Base-by-base conservation (phyloP, 768 basidiomycete genomes). In the Leucocoprinus sp. region DNA sequence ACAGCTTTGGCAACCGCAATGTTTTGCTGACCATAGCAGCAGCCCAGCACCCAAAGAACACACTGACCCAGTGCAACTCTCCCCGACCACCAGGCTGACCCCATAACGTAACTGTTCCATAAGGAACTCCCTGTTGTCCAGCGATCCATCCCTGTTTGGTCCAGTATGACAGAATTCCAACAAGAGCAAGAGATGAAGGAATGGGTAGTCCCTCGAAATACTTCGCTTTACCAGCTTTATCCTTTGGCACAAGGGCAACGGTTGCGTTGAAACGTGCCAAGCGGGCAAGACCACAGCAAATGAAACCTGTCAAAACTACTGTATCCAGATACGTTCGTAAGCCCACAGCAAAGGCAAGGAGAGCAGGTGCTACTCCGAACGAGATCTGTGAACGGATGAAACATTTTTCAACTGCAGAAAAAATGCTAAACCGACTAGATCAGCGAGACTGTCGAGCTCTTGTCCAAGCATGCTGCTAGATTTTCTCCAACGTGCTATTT, bases 121-220 rank as follows among this genome's bases (percentile, higher is more conserved):
- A 71, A 12, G 89, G 89, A 53, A 91, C 66, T 9, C 87, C 90
- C 47, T 75, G 64, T 52, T 81, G 75, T 15, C 84, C 86, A 47
- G 76, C 82, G 51, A 91, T 82, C 88, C 87, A 92, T 9, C 89
- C 93, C 40, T 80, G 72, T 54, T 77, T 81, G 31, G 80, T 76
- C 87, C 89, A 95, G 56, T 78, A 85, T 23, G 83, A 82, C 62
- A 98, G 67, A 22, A 87, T 55, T 15, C 68, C 78, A 46, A 96
- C 93, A 45, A 99, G 73, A 8, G 58, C 75, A 37, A 99, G 74
- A 8, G 88, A 87, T 0, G 89, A 88, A 1, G 96, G 96, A 50
- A 99, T 98, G 19, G 96, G 96, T 17, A 99, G 77, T 4, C 96
- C 96, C 65, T 98, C 96, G 60, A 98, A 99, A 70, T 93, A 98